Evolutionary conservation across 768 basidiomycete genomes (phyloP).

Genomic region (Agaricus blazei): DNA sequence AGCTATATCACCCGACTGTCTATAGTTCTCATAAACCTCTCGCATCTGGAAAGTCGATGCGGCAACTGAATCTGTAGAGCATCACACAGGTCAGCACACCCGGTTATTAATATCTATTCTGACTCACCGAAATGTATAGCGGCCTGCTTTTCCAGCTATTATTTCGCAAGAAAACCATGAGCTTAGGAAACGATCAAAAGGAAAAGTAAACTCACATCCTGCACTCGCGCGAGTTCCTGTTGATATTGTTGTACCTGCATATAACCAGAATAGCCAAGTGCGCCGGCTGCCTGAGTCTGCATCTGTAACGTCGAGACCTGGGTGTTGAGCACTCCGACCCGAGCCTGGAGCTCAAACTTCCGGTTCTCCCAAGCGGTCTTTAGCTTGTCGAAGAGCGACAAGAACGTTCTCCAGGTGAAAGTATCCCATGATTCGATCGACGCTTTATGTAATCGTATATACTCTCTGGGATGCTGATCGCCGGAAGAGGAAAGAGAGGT

Average conservation of each 20-base stretch:
- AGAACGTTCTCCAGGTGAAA: slow-evolving; percentile 67
- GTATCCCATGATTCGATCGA: slow-evolving; percentile 70
- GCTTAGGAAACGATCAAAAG: slow-evolving; percentile 4
- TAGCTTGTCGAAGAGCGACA: slow-evolving; percentile 57
- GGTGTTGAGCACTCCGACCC: slow-evolving; percentile 35
- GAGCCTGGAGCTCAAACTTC: slow-evolving; percentile 48
- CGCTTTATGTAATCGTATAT: slow-evolving; percentile 57
- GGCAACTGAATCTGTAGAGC: slow-evolving; percentile 49
- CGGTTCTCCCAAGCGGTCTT: slow-evolving; percentile 61
- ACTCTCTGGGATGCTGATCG: slow-evolving; percentile 62
- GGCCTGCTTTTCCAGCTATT: slow-evolving; percentile 53
- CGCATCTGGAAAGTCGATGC: slow-evolving; percentile 74
- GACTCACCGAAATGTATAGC: slow-evolving; percentile 42
- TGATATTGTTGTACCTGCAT: slow-evolving; percentile 39
- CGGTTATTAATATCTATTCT: background rate
- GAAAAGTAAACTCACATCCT: slow-evolving; percentile 40
- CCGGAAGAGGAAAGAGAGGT: slow-evolving; percentile 27
- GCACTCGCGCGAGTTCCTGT: slow-evolving; percentile 53
- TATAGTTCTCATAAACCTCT: slow-evolving; percentile 68
- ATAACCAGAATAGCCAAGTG: slow-evolving; percentile 32
- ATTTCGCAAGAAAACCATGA: background rate
- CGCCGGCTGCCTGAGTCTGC: slow-evolving; percentile 26
- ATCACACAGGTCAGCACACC: background rate
- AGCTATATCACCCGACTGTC: slow-evolving; percentile 65
- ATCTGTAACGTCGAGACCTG: slow-evolving; percentile 29